Evolutionary conservation across 2,329 filamentous ascomycete genomes (phyloP).

Genomic region (Orbilia ellipsospora): DNA sequence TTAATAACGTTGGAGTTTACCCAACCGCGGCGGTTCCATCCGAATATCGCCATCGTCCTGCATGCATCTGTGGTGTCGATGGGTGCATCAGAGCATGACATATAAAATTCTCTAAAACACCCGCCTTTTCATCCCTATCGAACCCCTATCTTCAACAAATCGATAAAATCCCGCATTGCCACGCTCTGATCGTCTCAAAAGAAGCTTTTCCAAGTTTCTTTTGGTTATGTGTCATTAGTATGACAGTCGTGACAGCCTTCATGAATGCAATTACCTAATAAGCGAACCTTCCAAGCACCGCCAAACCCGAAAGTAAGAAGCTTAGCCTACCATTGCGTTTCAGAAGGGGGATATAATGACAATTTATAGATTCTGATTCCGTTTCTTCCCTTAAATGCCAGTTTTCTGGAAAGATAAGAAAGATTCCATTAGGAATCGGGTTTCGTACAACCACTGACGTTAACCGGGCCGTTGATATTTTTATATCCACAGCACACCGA

Average conservation of each 20-base stretch:
- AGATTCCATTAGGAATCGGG: conserved; percentile 44
- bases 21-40: background rate
- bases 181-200: conserved; percentile 29
- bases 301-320: conserved; percentile 35
- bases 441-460: conserved; percentile 17
- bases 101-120: conserved; percentile 38
- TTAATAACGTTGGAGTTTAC: conserved; percentile 7
- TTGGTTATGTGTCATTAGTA: conserved; percentile 45
- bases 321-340: conserved; percentile 38
- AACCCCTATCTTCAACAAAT: conserved; percentile 40
- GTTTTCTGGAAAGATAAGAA: conserved; percentile 47
- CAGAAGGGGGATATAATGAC: conserved; percentile 23
- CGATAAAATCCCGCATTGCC: conserved; percentile 46
- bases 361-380: conserved; percentile 47
- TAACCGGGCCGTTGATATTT: background rate
- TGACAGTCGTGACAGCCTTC: conserved; percentile 29
- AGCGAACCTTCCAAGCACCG: conserved; percentile 42
- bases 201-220: conserved; percentile 32
- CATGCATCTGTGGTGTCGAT: conserved; percentile 7
- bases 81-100: conserved; percentile 16
- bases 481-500: background rate
- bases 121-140: conserved; percentile 32
- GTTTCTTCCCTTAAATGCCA: conserved; percentile 5
- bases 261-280: conserved; percentile 56
- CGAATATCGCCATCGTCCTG: conserved; percentile 3